A percentile compares a stretch with the other conserved stretches of the same genome.
Evolutionary conservation across 768 basidiomycete genomes (phyloP).

Genomic region (Leccinum barrowsii): DNA sequence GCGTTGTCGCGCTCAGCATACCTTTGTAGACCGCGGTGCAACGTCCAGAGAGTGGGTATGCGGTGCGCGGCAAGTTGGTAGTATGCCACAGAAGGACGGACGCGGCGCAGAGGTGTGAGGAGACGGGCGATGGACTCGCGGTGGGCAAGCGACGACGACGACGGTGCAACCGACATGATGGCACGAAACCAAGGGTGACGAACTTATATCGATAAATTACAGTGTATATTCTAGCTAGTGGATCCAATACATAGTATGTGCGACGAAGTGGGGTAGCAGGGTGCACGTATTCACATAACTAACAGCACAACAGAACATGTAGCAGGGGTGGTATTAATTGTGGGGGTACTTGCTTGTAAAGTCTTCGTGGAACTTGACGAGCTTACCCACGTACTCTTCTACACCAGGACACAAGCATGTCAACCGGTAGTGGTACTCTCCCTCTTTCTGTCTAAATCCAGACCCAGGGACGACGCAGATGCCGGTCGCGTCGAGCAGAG

Average conservation of each 20-base stretch:
- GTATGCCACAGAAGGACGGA: conserved; percentile 62
- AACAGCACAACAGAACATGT: not conserved
- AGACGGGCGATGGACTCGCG: conserved; percentile 50
- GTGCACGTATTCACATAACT: not conserved
- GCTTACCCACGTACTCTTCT: conserved; percentile 84
- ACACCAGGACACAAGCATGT: conserved; percentile 95
- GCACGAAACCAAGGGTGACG: not conserved
- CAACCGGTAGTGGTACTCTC: conserved; percentile 86
- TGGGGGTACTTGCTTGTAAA: conserved; percentile 51
- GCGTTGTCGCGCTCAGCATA: conserved; percentile 56
- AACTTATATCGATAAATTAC: not conserved
- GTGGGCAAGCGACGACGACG: conserved; percentile 39
- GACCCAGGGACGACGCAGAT: conserved; percentile 93
- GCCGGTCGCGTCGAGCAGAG: conserved; percentile 81
- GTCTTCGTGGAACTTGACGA: conserved; percentile 69
- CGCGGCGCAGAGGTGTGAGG: conserved; percentile 54
- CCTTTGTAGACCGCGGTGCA: conserved; percentile 69
- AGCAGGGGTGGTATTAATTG: conserved; percentile 12
- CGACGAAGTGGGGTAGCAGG: not conserved
- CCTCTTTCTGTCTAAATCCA: conserved; percentile 92
- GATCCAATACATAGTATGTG: not conserved
- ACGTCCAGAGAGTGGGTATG: conserved; percentile 69
- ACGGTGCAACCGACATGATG: conserved; percentile 18
- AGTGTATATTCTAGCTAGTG: not conserved
- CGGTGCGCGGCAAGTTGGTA: conserved; percentile 69